These are phyloP conservation scores for Erysimum cheiri DNA, from an alignment of 441 rosid species.

Conservation along the genomic window DNA sequence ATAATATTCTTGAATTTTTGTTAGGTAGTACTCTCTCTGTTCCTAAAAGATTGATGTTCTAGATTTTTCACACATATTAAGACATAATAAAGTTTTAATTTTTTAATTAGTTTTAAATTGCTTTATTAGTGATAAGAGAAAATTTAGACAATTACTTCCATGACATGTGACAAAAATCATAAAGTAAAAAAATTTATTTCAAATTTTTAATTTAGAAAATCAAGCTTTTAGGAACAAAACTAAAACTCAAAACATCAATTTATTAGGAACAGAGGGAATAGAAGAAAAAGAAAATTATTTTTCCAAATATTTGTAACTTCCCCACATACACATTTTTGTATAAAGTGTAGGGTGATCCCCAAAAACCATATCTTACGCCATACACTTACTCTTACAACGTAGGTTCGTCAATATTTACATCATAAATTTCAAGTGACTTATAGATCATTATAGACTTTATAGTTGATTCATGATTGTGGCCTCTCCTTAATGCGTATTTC, in stretches of 20 bases:
- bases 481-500: background rate
- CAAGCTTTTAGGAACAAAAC: too few species aligned
- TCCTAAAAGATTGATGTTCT: too few species aligned
- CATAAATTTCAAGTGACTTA: background rate
- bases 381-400: constrained; percentile 14
- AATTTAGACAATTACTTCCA: too few species aligned
- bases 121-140: too few species aligned
- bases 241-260: too few species aligned
- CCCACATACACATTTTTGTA: constrained; percentile 12
- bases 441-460: background rate
- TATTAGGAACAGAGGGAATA: too few species aligned
- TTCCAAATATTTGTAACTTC: constrained; percentile 18
- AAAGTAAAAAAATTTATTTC: too few species aligned
- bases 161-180: too few species aligned
- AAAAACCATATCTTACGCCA: constrained; percentile 12
- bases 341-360: constrained; percentile 17
- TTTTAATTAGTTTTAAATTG: too few species aligned
- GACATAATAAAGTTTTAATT: too few species aligned
- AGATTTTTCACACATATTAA: too few species aligned
- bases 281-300: background rate
- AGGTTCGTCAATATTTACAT: constrained; percentile 6
- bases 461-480: background rate
- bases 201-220: too few species aligned
- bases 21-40: constrained; percentile 30
- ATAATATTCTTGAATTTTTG: constrained; percentile 18